Evolutionary conservation across 352 stramenopile genomes (phyloP), one percentile per base, ranked within the genome.

Genomic region (Globisporangium camurandrum): DNA sequence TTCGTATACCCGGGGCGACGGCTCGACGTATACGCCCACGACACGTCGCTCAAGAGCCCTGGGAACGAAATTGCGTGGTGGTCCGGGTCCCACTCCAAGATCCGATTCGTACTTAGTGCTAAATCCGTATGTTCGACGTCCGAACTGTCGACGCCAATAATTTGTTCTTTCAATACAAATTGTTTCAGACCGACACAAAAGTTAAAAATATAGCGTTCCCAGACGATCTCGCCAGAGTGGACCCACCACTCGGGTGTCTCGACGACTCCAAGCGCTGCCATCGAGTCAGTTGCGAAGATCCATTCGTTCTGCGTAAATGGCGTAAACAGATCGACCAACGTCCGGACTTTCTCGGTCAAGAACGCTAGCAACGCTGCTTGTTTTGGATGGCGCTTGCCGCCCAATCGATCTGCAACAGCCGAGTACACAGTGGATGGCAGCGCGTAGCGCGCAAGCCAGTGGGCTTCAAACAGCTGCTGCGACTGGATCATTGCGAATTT

Each of bases 51-150:
- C 7, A 95, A 64, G 23, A 95, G 48, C 0, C 84, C 78, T 6
- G 84, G 84, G 37, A 95, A 95, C 6, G 79, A 92, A 46, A 95
- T 93, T 1, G 73, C 75, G 61, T 95, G 84, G 52, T 95, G 84
- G 59, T 95, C 84, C 1, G 82, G 75, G 57, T 95, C 84, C 84
- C 84, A 95, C 49, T 74, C 80, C 40, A 93, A 64, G 47, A 95
- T 89, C 20, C 84, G 79, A 3, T 73, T 75, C 1, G 84, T 88
- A 47, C 60, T 88, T 16, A 95, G 65, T 11, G 81, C 81, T 28
- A 95, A 71, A 28, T 91, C 64, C 6, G 82, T 95, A 57, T 95
- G 78, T 36, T 77, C 73, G 10, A 93, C 78, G 12, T 71, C 79
- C 34, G 86, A 69, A 36, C 86, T 80, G 50, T 89, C 79, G 14